Percentiles rank a stretch among this genome's conserved stretches.
Evolutionary conservation across 1,284 basidiomycete genomes (phyloP).

Genomic region (Chalciporus piperatoides): DNA sequence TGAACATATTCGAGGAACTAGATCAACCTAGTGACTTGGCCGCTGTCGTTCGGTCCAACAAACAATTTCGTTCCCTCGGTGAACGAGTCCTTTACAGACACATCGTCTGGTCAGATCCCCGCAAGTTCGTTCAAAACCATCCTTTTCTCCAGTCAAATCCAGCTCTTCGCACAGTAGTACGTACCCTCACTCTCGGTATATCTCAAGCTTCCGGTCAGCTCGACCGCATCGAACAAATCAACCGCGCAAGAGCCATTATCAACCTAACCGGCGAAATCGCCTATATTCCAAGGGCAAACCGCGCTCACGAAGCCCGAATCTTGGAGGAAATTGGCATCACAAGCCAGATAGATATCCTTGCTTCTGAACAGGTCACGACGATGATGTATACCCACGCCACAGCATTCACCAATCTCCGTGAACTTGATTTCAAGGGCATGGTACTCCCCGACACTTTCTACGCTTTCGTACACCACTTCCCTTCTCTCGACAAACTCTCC

Average conservation of each 20-base stretch:
- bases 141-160: slow-evolving; percentile 12
- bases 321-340: slow-evolving; percentile 25
- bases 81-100: slow-evolving; percentile 36
- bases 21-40: slow-evolving; percentile 32
- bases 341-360: slow-evolving; percentile 26
- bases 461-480: slow-evolving; percentile 33
- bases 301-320: slow-evolving; percentile 25
- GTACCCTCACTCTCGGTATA: slow-evolving; percentile 27
- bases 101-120: slow-evolving; percentile 35
- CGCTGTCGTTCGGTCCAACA: slow-evolving; percentile 32
- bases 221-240: slow-evolving; percentile 29
- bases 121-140: slow-evolving; percentile 24
- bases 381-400: slow-evolving; percentile 29
- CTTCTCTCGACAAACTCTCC: slow-evolving; percentile 32
- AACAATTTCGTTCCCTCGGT: slow-evolving; percentile 32
- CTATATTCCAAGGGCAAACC: slow-evolving; percentile 13
- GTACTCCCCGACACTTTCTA: slow-evolving; percentile 35
- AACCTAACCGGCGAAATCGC: slow-evolving; percentile 17
- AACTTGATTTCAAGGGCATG: slow-evolving; percentile 34
- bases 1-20: slow-evolving; percentile 28
- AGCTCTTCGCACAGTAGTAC: slow-evolving; percentile 12
- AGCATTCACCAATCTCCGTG: slow-evolving; percentile 33
- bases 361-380: slow-evolving; percentile 25
- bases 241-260: slow-evolving; percentile 24
- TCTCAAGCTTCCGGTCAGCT: slow-evolving; percentile 21